These are phyloP conservation scores for Pseudognaphalium luteoalbum DNA, from an alignment of 129 eudicot genomes.

Conservation along the genomic window DNA sequence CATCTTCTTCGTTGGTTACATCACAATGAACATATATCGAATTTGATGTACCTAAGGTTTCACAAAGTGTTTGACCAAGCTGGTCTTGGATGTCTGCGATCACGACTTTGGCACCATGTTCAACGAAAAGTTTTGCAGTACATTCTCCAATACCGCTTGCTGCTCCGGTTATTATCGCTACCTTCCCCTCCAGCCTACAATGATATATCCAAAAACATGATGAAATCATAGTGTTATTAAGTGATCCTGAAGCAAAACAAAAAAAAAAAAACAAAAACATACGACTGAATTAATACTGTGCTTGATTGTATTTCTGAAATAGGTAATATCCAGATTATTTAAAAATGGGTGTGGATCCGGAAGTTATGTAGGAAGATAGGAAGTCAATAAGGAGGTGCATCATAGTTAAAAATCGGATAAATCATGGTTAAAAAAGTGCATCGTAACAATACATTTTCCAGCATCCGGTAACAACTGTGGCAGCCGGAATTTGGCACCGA, in stretches of 20 bases:
- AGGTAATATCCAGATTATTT: too few relatives aligned
- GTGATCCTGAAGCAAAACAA: not conserved
- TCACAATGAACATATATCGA: conserved; percentile 49
- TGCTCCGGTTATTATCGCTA: conserved; percentile 35
- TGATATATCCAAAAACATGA: not conserved
- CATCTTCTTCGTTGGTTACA: conserved; percentile 48
- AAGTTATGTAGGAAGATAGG: too few relatives aligned
- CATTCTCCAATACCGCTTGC: conserved; percentile 28
- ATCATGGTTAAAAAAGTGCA: too few relatives aligned
- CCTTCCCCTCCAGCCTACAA: conserved; percentile 45
- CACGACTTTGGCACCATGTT: conserved; percentile 55
- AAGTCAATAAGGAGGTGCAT: too few relatives aligned
- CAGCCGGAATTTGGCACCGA: too few relatives aligned
- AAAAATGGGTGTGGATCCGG: too few relatives aligned
- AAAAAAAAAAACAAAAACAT: too few relatives aligned
- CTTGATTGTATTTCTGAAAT: too few relatives aligned
- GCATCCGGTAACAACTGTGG: too few relatives aligned
- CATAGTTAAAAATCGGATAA: too few relatives aligned
- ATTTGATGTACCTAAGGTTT: conserved; percentile 32
- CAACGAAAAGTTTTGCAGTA: conserved; percentile 42
- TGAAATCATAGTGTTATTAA: not conserved
- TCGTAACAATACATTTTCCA: too few relatives aligned
- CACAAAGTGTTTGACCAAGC: conserved; percentile 36
- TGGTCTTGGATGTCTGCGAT: conserved; percentile 58
- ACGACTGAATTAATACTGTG: too few relatives aligned